phyloP scores from a whole-genome alignment of 805 yeast species.

The Yarrowia osloensis region DNA sequence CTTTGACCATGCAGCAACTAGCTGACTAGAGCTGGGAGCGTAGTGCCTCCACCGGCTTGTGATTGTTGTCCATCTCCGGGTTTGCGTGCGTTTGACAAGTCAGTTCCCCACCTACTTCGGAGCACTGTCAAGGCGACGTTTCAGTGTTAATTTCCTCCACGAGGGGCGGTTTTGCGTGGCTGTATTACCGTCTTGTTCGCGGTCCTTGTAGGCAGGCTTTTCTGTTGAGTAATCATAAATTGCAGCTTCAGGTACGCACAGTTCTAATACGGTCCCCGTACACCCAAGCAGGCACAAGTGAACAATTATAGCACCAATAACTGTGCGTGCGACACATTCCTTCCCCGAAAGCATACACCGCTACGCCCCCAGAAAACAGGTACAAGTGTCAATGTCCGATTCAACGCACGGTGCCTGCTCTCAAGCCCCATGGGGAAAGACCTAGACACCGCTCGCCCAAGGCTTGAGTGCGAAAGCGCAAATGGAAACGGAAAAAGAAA shows the following conservation, averaged over 20 bases:
- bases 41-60: neutral
- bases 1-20: slow-evolving; percentile 5
- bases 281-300: neutral
- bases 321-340: neutral
- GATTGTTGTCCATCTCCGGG: neutral
- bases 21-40: neutral
- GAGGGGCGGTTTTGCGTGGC: too few species aligned
- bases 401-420: neutral
- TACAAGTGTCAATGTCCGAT: neutral
- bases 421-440: neutral
- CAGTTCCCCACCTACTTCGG: slow-evolving; percentile 11
- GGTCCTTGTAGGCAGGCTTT: neutral
- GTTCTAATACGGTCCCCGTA: neutral
- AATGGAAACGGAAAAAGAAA: neutral
- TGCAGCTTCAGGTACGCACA: neutral
- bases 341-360: neutral
- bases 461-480: neutral
- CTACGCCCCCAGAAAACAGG: neutral
- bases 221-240: slow-evolving; percentile 23
- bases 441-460: neutral
- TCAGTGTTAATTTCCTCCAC: neutral
- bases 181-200: neutral
- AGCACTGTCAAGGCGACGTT: neutral
- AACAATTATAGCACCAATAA: neutral
- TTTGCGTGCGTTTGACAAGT: slow-evolving; percentile 6